Evolutionary conservation across 2,329 filamentous ascomycete genomes (phyloP), one percentile per base, ranked within the genome.

Genomic region (Stachybotrys chartarum): DNA sequence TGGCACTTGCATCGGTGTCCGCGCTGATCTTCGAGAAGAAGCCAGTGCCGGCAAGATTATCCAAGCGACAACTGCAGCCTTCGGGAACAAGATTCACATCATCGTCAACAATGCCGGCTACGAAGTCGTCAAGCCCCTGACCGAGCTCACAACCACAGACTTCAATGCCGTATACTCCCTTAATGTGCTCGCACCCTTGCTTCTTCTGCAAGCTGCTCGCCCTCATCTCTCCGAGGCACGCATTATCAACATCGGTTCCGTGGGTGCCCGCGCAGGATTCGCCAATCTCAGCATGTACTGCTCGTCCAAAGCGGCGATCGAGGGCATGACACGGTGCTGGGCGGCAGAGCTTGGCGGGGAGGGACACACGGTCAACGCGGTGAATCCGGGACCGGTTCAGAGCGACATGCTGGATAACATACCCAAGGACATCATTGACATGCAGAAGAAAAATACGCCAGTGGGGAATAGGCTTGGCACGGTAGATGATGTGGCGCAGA

Each of bases 361-460:
- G 56, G 81, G 83, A 0, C 80, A 80, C 56, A 86, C 83, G 0
- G 83, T 84, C 30, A 87, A 87, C 59, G 73, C 76, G 0, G 78
- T 87, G 3, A 78, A 78, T 18, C 82, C 83, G 0, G 84, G 84
- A 0, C 82, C 83, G 0, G 78, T 84, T 6, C 68, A 78, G 66
- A 84, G 75, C 32, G 81, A 83, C 7, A 77, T 87, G 75, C 63
- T 85, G 30, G 76, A 78, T 16, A 72, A 78, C 16, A 77, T 83
- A 12, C 76, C 77, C 0, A 63, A 70, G 54, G 75, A 77, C 1
- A 69, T 82, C 12, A 68, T 82, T 3, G 72, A 77, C 32, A 69
- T 72, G 61, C 77, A 83, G 66, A 75, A 72, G 67, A 68, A 72
- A 57, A 66, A 68, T 18, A 86, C 81, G 6, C 75, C 79, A 0